Evolutionary conservation across 1,284 basidiomycete species (phyloP).

Genomic region (Cerioporus squamosus): DNA sequence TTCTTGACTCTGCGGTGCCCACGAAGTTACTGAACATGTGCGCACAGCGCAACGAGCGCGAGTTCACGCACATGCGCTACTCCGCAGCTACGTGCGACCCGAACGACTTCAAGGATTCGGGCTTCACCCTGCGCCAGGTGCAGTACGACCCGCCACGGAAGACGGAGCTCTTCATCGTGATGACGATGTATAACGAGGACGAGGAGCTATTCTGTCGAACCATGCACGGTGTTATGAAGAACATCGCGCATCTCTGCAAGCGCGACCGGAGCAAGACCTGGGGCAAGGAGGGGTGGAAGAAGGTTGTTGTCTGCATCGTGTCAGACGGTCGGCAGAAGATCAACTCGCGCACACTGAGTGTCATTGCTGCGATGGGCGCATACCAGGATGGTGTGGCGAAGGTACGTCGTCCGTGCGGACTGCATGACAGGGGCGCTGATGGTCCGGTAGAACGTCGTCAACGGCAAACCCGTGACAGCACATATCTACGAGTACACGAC

Average conservation of each 20-base stretch:
- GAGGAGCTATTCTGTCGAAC: slow-evolving; percentile 81
- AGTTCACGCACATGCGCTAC: slow-evolving; percentile 96
- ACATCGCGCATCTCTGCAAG: slow-evolving; percentile 82
- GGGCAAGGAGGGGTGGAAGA: slow-evolving; percentile 98
- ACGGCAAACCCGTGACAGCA: slow-evolving; percentile 84
- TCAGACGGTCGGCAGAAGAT: slow-evolving; percentile 86
- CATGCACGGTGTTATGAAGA: slow-evolving; percentile 94
- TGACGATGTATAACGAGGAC: slow-evolving; percentile 85
- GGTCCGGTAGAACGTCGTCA: slow-evolving; percentile 72
- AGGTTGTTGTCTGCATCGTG: slow-evolving; percentile 70
- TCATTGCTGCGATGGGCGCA: slow-evolving; percentile 85
- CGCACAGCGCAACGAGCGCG: slow-evolving; percentile 74
- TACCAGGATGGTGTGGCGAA: slow-evolving; percentile 91
- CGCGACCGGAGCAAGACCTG: slow-evolving; percentile 88
- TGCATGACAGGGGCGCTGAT: slow-evolving; percentile 6
- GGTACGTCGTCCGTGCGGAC: slow-evolving; percentile 40
- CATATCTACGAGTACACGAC: slow-evolving; percentile 97
- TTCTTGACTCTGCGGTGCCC: slow-evolving; percentile 87
- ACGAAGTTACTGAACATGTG: slow-evolving; percentile 85
- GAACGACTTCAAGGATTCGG: slow-evolving; percentile 80
- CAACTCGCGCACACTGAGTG: slow-evolving; percentile 83
- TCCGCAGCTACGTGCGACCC: slow-evolving; percentile 94
- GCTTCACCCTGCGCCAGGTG: slow-evolving; percentile 82
- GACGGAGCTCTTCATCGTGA: slow-evolving; percentile 83
- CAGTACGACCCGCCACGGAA: slow-evolving; percentile 85